Conservation (phyloP, 2,329 filamentous ascomycete species). For the Exophiala dermatitidis region DNA sequence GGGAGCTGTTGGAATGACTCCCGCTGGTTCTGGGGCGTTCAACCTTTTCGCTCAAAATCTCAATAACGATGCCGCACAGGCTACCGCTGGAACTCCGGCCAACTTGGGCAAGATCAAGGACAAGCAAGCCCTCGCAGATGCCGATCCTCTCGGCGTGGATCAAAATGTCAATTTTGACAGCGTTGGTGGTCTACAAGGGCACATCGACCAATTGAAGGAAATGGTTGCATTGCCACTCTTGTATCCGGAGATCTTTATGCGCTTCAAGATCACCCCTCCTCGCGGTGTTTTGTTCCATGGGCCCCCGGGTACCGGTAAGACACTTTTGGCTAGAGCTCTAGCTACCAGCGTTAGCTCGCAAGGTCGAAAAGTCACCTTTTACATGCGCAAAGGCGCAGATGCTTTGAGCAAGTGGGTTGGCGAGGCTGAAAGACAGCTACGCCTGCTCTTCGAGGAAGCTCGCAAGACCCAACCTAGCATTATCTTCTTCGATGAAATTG, state of each 20-base stretch:
- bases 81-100: constrained; percentile 57
- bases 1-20: constrained; percentile 60
- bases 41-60: constrained; percentile 51
- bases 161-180: constrained; percentile 88
- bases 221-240: constrained; percentile 94
- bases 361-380: constrained; percentile 93
- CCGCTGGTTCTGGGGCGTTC: constrained; percentile 48
- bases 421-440: constrained; percentile 90
- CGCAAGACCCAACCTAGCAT: constrained; percentile 94
- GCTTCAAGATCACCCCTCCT: constrained; percentile 87
- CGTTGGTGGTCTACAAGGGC: constrained; percentile 83
- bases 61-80: constrained; percentile 50
- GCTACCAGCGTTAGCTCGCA: constrained; percentile 84
- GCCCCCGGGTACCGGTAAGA: constrained; percentile 95
- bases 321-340: constrained; percentile 83
- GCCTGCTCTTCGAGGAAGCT: constrained; percentile 90
- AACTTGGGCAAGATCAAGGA: constrained; percentile 93
- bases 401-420: constrained; percentile 98
- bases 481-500: constrained; percentile 99
- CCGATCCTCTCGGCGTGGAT: constrained; percentile 89
- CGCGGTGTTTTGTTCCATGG: constrained; percentile 95
- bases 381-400: constrained; percentile 98
- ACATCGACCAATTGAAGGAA: constrained; percentile 96
- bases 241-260: constrained; percentile 88
- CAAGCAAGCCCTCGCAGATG: constrained; percentile 82